Base-by-base conservation (phyloP, 1,284 basidiomycete genomes). In the Irpex sp. region DNA sequence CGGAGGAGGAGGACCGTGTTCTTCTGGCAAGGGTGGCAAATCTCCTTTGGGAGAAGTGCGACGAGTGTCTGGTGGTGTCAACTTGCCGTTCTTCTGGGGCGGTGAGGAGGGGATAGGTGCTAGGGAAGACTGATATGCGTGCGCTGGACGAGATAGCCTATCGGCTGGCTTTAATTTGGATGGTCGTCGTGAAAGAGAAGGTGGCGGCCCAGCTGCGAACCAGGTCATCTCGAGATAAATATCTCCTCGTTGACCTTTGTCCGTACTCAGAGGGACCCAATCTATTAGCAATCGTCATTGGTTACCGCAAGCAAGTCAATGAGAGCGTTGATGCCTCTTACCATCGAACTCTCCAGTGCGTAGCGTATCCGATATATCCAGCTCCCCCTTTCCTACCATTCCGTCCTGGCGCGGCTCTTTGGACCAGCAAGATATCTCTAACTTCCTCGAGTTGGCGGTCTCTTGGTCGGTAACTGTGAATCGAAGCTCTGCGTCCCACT, bases 151-250 rank as follows among this genome's bases (percentile, higher is more conserved):
- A 37, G 68, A 65, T 17, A 85, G 70, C 39, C 84, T 73, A 57
- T 84, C 82, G 1, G 73, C 67, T 4, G 80, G 78, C 3, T 64
- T 69, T 36, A 85, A 71, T 65, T 82, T 84, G 26, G 83, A 79
- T 26, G 79, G 72, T 21, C 83, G 76, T 37, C 78, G 80, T 6
- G 71, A 74, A 47, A 81, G 69, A 7, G 83, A 43, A 3, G 69
- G 83, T 2, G 82, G 78, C 4, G 86, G 84, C 1, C 80, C 79
- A 59, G 86, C 83, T 4, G 89, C 79, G 70, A 83, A 92, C 75
- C 83, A 92, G 0, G 89, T 92, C 85, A 92, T 90, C 70, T 92
- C 89, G 36, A 92, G 79, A 70, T 89, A 92, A n/a, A 91, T 64
- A 37, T 92, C 87, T 5, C 89, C 89, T 47, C 88, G 81, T 49